Percentiles rank a stretch among this genome's conserved stretches.
Evolutionary conservation across 2,329 filamentous ascomycete species (phyloP).

Genomic region (Cryoendolithus antarcticus): DNA sequence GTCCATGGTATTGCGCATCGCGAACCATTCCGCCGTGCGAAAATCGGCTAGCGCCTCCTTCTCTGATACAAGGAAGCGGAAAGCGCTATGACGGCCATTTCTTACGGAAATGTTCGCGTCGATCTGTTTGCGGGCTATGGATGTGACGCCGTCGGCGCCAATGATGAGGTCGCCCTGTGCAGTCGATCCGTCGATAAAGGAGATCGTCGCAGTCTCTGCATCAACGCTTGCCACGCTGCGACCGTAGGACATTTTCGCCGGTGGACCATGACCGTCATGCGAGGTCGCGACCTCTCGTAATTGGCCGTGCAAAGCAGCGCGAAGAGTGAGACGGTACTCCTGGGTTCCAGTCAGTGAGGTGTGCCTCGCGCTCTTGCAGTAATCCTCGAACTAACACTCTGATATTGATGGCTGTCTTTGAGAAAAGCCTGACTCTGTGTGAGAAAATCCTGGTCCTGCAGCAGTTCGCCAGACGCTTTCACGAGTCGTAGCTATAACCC

Average conservation of each 20-base stretch:
- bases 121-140: constrained; percentile 12
- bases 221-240: constrained; percentile 16
- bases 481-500: too few species aligned
- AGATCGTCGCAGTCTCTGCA: constrained; percentile 12
- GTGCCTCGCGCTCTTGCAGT: constrained; percentile 6
- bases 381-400: constrained; percentile 5
- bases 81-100: constrained; percentile 41
- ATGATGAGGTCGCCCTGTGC: constrained; percentile 20
- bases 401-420: constrained; percentile 7
- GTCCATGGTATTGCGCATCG: too few species aligned
- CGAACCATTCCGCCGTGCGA: too few species aligned
- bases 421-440: constrained; percentile 8
- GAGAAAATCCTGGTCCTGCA: too few species aligned
- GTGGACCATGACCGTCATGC: constrained; percentile 12
- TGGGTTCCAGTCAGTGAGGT: constrained; percentile 13
- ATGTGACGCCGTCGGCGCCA: constrained; percentile 23
- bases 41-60: constrained; percentile 48
- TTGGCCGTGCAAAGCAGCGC: constrained; percentile 19
- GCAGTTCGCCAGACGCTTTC: too few species aligned
- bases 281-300: constrained; percentile 14
- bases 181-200: constrained; percentile 16
- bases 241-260: constrained; percentile 14
- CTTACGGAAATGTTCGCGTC: constrained; percentile 14
- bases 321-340: constrained; percentile 19
- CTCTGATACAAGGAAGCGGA: constrained; percentile 42